Conservation (phyloP, 2,329 filamentous ascomycete species). For the Colletotrichum phormii region DNA sequence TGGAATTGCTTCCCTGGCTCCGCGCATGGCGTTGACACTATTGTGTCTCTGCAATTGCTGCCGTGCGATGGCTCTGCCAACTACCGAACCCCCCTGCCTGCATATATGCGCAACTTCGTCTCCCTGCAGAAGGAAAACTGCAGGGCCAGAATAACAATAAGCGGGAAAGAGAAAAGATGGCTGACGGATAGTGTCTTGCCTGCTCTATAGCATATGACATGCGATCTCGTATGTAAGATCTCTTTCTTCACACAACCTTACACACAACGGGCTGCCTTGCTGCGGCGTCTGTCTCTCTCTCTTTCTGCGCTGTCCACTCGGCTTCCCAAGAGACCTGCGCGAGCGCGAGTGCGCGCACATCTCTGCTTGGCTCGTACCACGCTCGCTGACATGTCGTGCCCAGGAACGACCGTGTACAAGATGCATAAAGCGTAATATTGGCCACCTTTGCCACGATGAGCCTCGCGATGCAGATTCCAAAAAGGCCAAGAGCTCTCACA, state of each 20-base stretch:
- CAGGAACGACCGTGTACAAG: constrained; percentile 96
- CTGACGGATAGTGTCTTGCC: constrained; percentile 57
- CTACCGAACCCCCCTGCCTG: constrained; percentile 22
- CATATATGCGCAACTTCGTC: constrained; percentile 11
- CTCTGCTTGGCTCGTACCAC: constrained; percentile 40
- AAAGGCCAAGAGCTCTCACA: constrained; percentile 77
- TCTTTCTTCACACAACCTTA: constrained; percentile 33
- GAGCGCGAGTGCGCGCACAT: neutral
- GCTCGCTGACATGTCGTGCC: constrained; percentile 47
- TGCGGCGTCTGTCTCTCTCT: constrained; percentile 1
- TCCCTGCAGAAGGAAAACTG: neutral
- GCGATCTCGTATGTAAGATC: constrained; percentile 80
- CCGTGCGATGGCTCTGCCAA: constrained; percentile 30
- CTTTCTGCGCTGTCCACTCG: constrained; percentile 37
- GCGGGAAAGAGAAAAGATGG: constrained; percentile 43
- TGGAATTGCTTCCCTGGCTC: constrained; percentile 36
- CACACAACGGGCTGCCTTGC: neutral
- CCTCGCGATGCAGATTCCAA: constrained; percentile 86
- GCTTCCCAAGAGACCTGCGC: neutral
- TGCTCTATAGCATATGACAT: constrained; percentile 84
- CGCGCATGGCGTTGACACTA: constrained; percentile 21
- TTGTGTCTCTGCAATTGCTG: constrained; percentile 16
- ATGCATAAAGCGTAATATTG: constrained; percentile 98
- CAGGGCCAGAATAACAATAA: constrained; percentile 2
- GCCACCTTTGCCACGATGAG: constrained; percentile 97